Conservation (phyloP, 495 filamentous ascomycete genomes). For the Pyronema omphalodes region DNA sequence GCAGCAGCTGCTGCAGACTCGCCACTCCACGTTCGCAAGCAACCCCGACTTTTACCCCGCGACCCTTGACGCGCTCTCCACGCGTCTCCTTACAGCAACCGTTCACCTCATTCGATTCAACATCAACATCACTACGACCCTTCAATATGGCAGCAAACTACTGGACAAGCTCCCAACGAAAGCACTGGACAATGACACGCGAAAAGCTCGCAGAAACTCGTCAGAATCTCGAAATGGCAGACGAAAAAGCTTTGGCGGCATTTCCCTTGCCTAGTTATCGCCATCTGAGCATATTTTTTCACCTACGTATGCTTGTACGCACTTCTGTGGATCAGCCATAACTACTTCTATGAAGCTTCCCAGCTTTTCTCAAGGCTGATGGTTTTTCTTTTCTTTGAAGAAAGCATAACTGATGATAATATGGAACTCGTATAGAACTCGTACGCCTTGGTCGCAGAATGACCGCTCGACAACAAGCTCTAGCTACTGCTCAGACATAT, state of each 20-base stretch:
- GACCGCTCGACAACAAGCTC: constrained; percentile 65
- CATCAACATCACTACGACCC: background rate
- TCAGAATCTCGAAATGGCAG: constrained; percentile 50
- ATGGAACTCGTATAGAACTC: constrained; percentile 38
- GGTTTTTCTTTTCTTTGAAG: background rate
- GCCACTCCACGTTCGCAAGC: too few species aligned
- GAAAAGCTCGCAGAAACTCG: constrained; percentile 56
- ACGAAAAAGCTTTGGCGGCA: constrained; percentile 49
- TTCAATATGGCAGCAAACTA: constrained; percentile 77
- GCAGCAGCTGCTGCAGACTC: too few species aligned
- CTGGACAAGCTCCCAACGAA: constrained; percentile 84
- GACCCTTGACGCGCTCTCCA: too few species aligned
- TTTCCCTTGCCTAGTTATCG: constrained; percentile 67
- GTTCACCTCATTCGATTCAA: background rate
- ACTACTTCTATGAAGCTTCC: background rate
- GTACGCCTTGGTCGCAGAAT: constrained; percentile 63
- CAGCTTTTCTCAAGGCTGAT: constrained; percentile 1
- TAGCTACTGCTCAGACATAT: constrained; percentile 91
- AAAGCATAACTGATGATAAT: background rate
- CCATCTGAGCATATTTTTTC: constrained; percentile 79
- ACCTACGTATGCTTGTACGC: constrained; percentile 44
- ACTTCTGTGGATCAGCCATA: too few species aligned
- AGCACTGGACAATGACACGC: constrained; percentile 76
- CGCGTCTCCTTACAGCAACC: too few species aligned
- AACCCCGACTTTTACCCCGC: too few species aligned